Percentiles rank a stretch among this genome's conserved stretches.
Conservation (phyloP, 257 asterid species). For the Thymus quinquecostatus region DNA sequence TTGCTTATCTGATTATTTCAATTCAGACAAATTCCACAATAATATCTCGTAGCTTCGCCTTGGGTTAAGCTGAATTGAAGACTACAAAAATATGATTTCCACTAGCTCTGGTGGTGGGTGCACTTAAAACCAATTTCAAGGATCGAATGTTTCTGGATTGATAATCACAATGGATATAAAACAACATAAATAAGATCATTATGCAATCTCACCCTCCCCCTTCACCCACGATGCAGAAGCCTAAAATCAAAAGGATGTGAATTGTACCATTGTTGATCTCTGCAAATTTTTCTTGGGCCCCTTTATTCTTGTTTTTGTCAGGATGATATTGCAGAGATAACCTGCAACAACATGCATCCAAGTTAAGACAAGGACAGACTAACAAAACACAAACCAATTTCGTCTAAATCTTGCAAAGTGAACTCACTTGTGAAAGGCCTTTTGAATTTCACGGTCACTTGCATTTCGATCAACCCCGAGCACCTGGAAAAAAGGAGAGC, state of each 20-base stretch:
- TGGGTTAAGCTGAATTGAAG: not conserved
- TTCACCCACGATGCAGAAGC: not conserved
- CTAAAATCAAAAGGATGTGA: conserved; percentile 12
- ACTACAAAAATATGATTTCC: not conserved
- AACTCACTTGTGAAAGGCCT: conserved; percentile 95
- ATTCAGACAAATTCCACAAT: no score
- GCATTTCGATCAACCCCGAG: conserved; percentile 87
- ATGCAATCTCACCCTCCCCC: not conserved
- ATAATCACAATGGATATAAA: not conserved
- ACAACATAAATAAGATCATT: not conserved
- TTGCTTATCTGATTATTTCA: not conserved
- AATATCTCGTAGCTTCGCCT: no score
- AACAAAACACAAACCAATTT: not conserved
- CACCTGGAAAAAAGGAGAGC: conserved; percentile 48
- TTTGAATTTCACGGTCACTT: conserved; percentile 87
- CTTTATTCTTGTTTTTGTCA: conserved; percentile 90
- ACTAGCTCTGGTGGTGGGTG: not conserved
- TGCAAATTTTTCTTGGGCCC: conserved; percentile 89
- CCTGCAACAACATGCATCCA: conserved; percentile 45
- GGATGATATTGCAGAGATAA: conserved; percentile 95
- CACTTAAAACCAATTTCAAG: no score
- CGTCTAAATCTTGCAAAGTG: not conserved
- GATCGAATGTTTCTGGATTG: no score
- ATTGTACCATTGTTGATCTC: conserved; percentile 88
- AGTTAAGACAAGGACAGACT: conserved; percentile 14